A percentile compares a stretch with the other conserved stretches of the same genome.
phyloP scores from a whole-genome alignment of 2,329 filamentous ascomycete genomes.

The Beauveria pseudobassiana region DNA sequence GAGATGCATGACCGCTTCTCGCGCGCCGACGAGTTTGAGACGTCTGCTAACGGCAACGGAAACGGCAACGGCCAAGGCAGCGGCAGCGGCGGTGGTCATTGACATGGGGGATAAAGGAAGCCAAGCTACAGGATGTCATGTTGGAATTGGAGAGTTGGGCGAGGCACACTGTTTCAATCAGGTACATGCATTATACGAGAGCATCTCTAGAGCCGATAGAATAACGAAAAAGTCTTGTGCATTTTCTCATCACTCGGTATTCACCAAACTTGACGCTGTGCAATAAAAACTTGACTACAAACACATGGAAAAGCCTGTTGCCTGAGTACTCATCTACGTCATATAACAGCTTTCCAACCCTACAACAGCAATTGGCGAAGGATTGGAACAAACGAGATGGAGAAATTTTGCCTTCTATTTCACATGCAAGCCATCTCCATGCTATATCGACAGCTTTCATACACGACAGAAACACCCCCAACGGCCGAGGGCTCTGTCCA shows the following conservation, averaged over 20 bases:
- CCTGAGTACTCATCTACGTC: too few species aligned
- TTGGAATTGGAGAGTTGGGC: not conserved
- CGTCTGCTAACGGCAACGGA: conserved; percentile 22
- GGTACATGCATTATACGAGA: not conserved
- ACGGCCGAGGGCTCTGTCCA: conserved; percentile 16
- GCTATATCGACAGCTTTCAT: conserved; percentile 12
- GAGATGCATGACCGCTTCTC: conserved; percentile 20
- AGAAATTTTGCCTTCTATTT: conserved; percentile 16
- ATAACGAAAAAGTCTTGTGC: not conserved
- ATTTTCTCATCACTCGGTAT: not conserved
- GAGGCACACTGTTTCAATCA: not conserved
- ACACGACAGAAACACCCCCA: conserved; percentile 3
- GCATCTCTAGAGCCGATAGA: conserved; percentile 3
- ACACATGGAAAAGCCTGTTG: not conserved
- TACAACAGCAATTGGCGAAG: too few species aligned
- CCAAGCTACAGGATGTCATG: not conserved
- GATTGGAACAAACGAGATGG: conserved; percentile 8
- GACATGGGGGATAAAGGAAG: too few species aligned
- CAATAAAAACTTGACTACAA: not conserved
- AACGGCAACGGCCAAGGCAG: not conserved
- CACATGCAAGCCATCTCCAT: conserved; percentile 14
- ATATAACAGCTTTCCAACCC: not conserved
- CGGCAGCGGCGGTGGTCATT: not conserved
- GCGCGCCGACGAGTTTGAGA: conserved; percentile 41
- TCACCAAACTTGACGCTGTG: not conserved